Conservation (phyloP, 2,329 filamentous ascomycete genomes). For the Lithohypha guttulata region DNA sequence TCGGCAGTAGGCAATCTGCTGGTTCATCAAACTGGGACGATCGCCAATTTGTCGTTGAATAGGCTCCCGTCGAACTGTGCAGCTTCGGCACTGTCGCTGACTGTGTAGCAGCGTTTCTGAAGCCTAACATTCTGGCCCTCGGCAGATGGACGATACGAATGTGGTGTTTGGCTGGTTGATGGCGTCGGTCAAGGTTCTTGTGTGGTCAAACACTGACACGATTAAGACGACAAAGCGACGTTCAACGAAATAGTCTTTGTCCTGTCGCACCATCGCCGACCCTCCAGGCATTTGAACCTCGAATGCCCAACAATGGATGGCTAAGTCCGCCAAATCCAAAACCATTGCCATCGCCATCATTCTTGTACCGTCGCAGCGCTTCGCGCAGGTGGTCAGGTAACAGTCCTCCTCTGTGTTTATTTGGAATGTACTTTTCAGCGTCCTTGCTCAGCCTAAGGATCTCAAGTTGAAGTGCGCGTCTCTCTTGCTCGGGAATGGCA, state of each 20-base stretch:
- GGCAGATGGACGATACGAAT: too few relatives aligned
- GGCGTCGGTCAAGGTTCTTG: too few relatives aligned
- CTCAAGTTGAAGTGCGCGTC: slow-evolving; percentile 16
- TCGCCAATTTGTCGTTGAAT: too few relatives aligned
- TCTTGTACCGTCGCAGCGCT: slow-evolving; percentile 38
- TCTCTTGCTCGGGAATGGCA: slow-evolving; percentile 14
- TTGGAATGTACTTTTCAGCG: slow-evolving; percentile 27
- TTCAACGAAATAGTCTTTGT: slow-evolving; percentile 33
- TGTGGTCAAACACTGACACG: too few relatives aligned
- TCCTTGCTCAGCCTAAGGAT: slow-evolving; percentile 22
- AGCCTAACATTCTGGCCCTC: too few relatives aligned
- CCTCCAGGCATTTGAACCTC: slow-evolving; percentile 34
- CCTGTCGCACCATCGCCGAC: slow-evolving; percentile 27
- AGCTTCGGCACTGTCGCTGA: too few relatives aligned
- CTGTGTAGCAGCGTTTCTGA: too few relatives aligned
- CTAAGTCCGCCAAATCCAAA: slow-evolving; percentile 39
- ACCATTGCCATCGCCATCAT: slow-evolving; percentile 38
- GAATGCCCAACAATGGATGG: slow-evolving; percentile 34
- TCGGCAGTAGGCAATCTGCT: too few relatives aligned
- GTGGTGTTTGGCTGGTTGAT: too few relatives aligned
- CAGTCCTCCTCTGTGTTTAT: slow-evolving; percentile 38
- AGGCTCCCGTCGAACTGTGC: too few relatives aligned
- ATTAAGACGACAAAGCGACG: background rate
- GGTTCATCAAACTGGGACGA: too few relatives aligned
- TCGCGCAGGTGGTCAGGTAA: slow-evolving; percentile 41